Evolutionary conservation across 306 rosid species (phyloP), one percentile per base, ranked within the genome.

Genomic region (Sicyos baderoa): DNA sequence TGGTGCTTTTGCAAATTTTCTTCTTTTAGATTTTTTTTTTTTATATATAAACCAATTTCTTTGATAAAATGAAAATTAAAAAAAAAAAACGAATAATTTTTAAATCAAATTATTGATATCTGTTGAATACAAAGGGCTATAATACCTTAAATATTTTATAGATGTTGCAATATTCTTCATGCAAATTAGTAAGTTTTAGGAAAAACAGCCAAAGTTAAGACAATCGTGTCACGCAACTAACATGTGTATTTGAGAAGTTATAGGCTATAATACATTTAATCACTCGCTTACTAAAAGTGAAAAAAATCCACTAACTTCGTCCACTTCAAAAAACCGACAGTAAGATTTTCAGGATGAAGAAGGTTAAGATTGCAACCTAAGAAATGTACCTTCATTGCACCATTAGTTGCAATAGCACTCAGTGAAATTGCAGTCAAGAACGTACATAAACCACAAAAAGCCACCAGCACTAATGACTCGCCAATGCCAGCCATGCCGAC

Each of bases 401-500:
- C 99, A 79, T 94, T 94, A 66, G 99, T 94, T 74, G 99, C 99
- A 82, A 94, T 94, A 57, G 99, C 99, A 77, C 99, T 94, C 74
- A 94, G 71, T 65, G 99, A 94, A 75, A 94, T 90, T 79, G 91
- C 82, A 72, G 99, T 94, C 74, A 94, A 84, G 77, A 94, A 94
- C 54, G 99, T 94, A 79, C 99, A 94, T 70, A 77, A 73, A 72
- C 99, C 97, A 80, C 99, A 94, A 68, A 88, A 65, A 40, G 94
- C 60, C 57, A 94, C 99, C 76, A 94, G 82, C 77, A 88, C 9
- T 47, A 94, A 72, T 45, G 99, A 76, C 75, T 81, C 89, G 52
- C 88, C 89, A 75, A 94, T 76, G 75, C 99, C 99, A 77, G 96
- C 97, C 99, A 94, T 94, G 71, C 99, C 99, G 80, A 94, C 89